phyloP scores from a whole-genome alignment of 1,284 basidiomycete species.

The Hemileccinum hortonii region DNA sequence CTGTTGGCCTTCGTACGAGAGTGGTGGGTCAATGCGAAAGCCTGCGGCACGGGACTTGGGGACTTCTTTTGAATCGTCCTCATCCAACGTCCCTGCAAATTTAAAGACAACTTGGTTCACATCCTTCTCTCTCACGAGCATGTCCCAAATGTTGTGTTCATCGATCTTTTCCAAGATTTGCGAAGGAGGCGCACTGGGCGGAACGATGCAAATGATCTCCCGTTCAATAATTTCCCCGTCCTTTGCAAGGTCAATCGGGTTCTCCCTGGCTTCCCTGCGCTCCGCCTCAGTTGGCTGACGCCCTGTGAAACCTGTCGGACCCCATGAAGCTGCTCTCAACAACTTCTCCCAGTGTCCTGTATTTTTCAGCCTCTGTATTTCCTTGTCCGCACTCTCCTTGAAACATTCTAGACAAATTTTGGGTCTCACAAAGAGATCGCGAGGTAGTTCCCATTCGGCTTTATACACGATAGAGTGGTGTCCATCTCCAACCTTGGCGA shows the following conservation, averaged over 20 bases:
- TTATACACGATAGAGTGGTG: constrained; percentile 43
- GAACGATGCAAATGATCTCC: constrained; percentile 14
- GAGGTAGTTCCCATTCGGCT: constrained; percentile 45
- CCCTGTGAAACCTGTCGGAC: constrained; percentile 5
- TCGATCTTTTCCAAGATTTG: constrained; percentile 2
- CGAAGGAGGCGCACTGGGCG: background rate
- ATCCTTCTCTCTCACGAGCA: background rate
- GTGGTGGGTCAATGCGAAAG: constrained; percentile 15
- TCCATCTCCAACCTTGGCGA: constrained; percentile 34
- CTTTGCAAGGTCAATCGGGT: background rate
- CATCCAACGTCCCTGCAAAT: background rate
- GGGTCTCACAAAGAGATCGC: constrained; percentile 30
- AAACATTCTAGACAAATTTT: constrained; percentile 21
- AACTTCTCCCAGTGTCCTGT: constrained; percentile 22
- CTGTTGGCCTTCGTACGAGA: constrained; percentile 7
- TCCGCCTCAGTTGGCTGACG: constrained; percentile 1
- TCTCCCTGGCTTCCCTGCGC: background rate
- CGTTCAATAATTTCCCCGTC: constrained; percentile 22
- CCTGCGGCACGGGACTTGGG: background rate
- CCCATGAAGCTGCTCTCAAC: constrained; percentile 9
- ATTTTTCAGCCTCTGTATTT: constrained; percentile 24
- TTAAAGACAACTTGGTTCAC: background rate
- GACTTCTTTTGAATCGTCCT: background rate
- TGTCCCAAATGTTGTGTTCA: background rate
- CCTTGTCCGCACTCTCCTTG: constrained; percentile 20